These are phyloP conservation scores for Phaffomyces thermotolerans DNA, from an alignment of 805 yeast species.

Conservation along the genomic window DNA sequence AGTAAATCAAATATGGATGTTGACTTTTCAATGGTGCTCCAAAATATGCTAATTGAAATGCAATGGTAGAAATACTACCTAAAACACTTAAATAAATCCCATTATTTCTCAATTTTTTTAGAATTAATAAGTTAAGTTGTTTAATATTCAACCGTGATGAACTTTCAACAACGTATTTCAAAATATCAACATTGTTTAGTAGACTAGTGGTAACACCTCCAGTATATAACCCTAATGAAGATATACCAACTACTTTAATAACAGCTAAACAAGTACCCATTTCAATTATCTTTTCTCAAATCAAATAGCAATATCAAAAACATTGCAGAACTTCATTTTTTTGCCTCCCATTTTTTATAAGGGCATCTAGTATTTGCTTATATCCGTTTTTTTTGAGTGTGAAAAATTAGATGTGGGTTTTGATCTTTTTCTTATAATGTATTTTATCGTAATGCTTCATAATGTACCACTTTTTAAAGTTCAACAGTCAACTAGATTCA, in stretches of 20 bases:
- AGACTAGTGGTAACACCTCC: conserved; percentile 37
- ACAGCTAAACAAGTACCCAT: conserved; percentile 51
- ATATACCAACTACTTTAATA: conserved; percentile 56
- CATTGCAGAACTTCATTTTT: no score
- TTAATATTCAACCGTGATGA: conserved; percentile 25
- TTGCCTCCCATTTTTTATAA: background rate
- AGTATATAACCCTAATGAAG: conserved; percentile 61
- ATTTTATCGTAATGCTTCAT: no score
- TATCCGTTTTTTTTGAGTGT: no score
- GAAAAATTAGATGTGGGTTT: no score
- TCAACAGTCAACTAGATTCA: no score
- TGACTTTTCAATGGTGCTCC: conserved; percentile 47
- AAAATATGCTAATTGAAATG: conserved; percentile 49
- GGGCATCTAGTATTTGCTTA: no score
- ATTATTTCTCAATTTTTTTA: conserved; percentile 17
- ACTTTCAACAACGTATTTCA: conserved; percentile 25
- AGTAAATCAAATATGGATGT: conserved; percentile 68
- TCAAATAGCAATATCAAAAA: background rate
- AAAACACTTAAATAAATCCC: conserved; percentile 26
- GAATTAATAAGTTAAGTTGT: conserved; percentile 16
- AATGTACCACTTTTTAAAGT: no score
- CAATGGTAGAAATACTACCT: conserved; percentile 41
- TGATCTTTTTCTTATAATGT: no score
- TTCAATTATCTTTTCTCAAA: background rate
- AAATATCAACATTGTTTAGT: conserved; percentile 16